Conservation (phyloP, 306 rosid species). For the Medicago truncatula region DNA sequence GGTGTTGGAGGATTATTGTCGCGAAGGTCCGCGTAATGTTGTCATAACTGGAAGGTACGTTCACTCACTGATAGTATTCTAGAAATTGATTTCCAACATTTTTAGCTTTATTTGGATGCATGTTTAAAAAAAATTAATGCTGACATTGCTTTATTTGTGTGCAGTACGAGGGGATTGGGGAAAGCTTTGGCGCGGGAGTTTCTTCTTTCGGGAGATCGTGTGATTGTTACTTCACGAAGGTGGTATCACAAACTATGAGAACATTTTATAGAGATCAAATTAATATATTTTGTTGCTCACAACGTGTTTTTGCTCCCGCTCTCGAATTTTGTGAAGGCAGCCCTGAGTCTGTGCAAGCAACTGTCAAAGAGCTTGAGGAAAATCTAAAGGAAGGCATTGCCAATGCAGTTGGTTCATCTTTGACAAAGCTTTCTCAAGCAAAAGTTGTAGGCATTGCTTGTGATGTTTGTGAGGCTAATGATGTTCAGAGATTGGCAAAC, state of each 20-base stretch:
- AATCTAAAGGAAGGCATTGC: constrained; percentile 75
- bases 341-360: constrained; percentile 71
- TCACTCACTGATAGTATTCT: constrained; percentile 18
- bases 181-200: constrained; percentile 96
- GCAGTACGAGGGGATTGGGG: constrained; percentile 95
- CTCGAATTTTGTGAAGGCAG: constrained; percentile 63
- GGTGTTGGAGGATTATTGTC: constrained; percentile 89
- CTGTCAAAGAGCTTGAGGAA: constrained; percentile 85
- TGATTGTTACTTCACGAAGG: constrained; percentile 94
- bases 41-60: constrained; percentile 91
- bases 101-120: constrained; percentile 3
- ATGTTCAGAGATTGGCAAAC: constrained; percentile 73
- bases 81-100: neutral
- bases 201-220: constrained; percentile 90
- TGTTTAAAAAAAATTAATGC: neutral
- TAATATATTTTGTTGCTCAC: constrained; percentile 31
- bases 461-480: constrained; percentile 79
- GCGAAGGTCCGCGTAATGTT: constrained; percentile 94
- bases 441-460: constrained; percentile 87
- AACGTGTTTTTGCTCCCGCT: constrained; percentile 37
- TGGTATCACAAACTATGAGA: constrained; percentile 46
- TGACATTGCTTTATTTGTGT: neutral
- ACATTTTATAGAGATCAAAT: neutral
- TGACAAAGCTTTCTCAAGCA: constrained; percentile 62
- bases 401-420: constrained; percentile 60